phyloP scores from a whole-genome alignment of 805 yeast genomes.

The Saturnispora mendoncae region DNA sequence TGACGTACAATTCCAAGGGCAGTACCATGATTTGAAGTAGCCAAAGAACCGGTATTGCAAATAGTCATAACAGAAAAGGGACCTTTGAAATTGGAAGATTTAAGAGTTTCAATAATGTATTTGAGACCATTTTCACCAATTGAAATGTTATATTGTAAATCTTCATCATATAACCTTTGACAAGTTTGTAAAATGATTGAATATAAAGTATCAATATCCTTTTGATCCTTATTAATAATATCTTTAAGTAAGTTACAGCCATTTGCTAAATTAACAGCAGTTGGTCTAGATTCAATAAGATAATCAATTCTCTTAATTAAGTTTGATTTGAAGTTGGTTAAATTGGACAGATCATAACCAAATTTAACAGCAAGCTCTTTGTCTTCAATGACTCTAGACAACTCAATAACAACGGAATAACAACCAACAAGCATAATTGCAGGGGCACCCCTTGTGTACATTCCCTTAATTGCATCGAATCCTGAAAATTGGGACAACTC shows the following conservation, averaged over 20 bases:
- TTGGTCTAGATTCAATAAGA: constrained; percentile 76
- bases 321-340: constrained; percentile 27
- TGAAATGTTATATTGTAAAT: constrained; percentile 62
- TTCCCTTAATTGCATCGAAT: constrained; percentile 67
- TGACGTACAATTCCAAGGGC: constrained; percentile 89
- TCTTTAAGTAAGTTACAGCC: constrained; percentile 49
- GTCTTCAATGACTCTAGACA: constrained; percentile 27
- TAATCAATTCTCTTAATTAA: constrained; percentile 47
- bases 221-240: constrained; percentile 16
- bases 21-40: constrained; percentile 97
- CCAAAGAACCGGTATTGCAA: constrained; percentile 94
- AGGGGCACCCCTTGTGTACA: constrained; percentile 98
- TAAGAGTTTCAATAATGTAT: constrained; percentile 45
- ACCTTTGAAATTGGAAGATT: constrained; percentile 42
- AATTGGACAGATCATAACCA: constrained; percentile 18
- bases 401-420: constrained; percentile 71
- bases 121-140: constrained; percentile 77
- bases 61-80: constrained; percentile 81
- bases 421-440: constrained; percentile 96
- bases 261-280: constrained; percentile 86
- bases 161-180: constrained; percentile 58
- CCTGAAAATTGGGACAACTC: constrained; percentile 49
- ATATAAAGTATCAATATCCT: constrained; percentile 20
- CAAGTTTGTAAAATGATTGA: constrained; percentile 36
- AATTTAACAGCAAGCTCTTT: constrained; percentile 17